Percentiles rank a stretch among this genome's conserved stretches.
Conservation (phyloP, 2,329 filamentous ascomycete species). For the Fusarium anthophilum region DNA sequence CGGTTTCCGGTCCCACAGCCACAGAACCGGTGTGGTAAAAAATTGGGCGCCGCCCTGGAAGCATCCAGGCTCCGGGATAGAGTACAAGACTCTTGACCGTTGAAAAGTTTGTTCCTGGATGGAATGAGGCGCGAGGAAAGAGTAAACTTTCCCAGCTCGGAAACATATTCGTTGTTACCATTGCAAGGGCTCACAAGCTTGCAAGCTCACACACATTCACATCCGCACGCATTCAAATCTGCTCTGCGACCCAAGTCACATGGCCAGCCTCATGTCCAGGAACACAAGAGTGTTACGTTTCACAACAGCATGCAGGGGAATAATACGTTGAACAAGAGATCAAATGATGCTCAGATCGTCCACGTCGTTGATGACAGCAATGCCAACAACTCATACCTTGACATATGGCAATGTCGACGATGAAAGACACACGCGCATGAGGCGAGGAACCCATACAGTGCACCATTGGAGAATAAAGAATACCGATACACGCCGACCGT, state of each 20-base stretch:
- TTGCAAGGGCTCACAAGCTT: slow-evolving; percentile 17
- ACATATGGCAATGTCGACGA: slow-evolving; percentile 15
- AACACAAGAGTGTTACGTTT: slow-evolving; percentile 24
- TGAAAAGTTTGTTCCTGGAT: slow-evolving; percentile 26
- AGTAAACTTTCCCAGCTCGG: slow-evolving; percentile 27
- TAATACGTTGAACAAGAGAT: slow-evolving; percentile 21
- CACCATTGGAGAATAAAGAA: slow-evolving; percentile 1
- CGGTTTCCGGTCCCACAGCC: slow-evolving; percentile 37
- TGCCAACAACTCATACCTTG: slow-evolving; percentile 21
- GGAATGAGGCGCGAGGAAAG: slow-evolving; percentile 23
- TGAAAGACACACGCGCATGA: slow-evolving; percentile 6
- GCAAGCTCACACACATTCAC: slow-evolving; percentile 2
- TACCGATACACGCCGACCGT: background rate
- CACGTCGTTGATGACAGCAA: slow-evolving; percentile 25
- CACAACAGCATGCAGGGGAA: slow-evolving; percentile 28
- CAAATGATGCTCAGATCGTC: slow-evolving; percentile 16
- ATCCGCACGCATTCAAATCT: slow-evolving; percentile 1
- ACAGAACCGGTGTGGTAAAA: slow-evolving; percentile 22
- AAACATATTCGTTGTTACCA: slow-evolving; percentile 13
- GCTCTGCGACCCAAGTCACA: slow-evolving; percentile 28
- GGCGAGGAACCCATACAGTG: slow-evolving; percentile 18
- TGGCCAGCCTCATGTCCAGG: slow-evolving; percentile 21
- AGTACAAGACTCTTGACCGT: slow-evolving; percentile 21
- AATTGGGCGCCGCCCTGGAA: slow-evolving; percentile 8
- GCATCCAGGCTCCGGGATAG: slow-evolving; percentile 13